Conservation (phyloP, 345 rosid genomes). For the Rhodomyrtus tomentosa region DNA sequence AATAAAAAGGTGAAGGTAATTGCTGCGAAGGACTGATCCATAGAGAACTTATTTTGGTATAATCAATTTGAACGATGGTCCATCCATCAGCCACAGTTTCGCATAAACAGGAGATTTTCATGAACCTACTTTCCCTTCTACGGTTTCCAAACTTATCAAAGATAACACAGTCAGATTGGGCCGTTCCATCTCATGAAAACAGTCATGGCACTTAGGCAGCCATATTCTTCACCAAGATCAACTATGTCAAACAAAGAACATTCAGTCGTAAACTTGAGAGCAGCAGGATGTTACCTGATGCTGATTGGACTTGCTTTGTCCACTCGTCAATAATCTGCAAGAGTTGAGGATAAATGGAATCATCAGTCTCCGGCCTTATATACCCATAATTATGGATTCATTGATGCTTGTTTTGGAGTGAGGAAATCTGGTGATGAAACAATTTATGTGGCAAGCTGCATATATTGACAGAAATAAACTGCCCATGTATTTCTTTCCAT, state of each 20-base stretch:
- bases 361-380: background rate
- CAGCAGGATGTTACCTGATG: slow-evolving; percentile 32
- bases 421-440: background rate
- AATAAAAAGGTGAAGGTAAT: background rate
- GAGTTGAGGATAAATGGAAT: background rate
- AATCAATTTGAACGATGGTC: background rate
- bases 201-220: background rate
- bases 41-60: background rate
- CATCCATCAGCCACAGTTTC: background rate
- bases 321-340: slow-evolving; percentile 77
- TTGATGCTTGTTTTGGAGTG: background rate
- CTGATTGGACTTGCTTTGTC: slow-evolving; percentile 66
- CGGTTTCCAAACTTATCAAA: background rate
- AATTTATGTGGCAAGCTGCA: background rate
- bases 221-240: background rate
- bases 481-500: slow-evolving; percentile 7
- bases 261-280: background rate
- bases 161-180: background rate
- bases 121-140: background rate
- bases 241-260: background rate
- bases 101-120: background rate
- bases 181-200: background rate
- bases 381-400: background rate
- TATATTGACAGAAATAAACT: background rate
- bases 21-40: background rate